These are phyloP conservation scores for Triticum timopheevii DNA, from an alignment of 176 grass and related monocot species.

Conservation along the genomic window DNA sequence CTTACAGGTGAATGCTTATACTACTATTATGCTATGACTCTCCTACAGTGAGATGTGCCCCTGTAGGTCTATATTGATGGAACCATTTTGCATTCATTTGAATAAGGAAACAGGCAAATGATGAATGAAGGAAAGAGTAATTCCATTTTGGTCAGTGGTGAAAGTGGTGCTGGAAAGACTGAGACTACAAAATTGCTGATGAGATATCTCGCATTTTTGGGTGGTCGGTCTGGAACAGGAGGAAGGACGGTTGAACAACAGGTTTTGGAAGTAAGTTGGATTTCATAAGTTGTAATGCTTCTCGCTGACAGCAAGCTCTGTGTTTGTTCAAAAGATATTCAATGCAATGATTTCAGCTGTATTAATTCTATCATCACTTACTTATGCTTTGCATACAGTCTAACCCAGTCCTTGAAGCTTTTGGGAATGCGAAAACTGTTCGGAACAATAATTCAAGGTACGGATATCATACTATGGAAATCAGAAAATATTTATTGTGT, in stretches of 20 bases:
- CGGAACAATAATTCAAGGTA: slow-evolving; percentile 99
- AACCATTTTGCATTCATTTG: slow-evolving; percentile 51
- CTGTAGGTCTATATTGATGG: slow-evolving; percentile 39
- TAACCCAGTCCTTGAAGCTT: slow-evolving; percentile 99
- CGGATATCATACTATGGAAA: slow-evolving; percentile 11
- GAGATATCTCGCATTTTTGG: slow-evolving; percentile 94
- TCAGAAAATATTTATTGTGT: slow-evolving; percentile 25
- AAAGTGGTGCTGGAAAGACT: slow-evolving; percentile 99
- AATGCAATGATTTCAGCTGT: slow-evolving; percentile 23
- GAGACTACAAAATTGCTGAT: slow-evolving; percentile 94
- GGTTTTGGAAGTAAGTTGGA: slow-evolving; percentile 85
- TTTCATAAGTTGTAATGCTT: not conserved
- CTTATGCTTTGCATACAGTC: slow-evolving; percentile 55
- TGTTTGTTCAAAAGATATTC: not conserved
- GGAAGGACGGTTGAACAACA: slow-evolving; percentile 95
- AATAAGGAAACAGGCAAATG: slow-evolving; percentile 92
- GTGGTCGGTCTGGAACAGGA: slow-evolving; percentile 78
- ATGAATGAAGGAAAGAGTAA: slow-evolving; percentile 97
- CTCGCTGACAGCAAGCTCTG: slow-evolving; percentile 23
- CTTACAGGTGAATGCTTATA: slow-evolving; percentile 83
- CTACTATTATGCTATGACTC: slow-evolving; percentile 24
- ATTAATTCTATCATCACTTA: slow-evolving; percentile 7
- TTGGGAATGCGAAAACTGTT: slow-evolving; percentile 99
- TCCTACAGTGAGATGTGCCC: slow-evolving; percentile 16
- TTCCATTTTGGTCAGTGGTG: slow-evolving; percentile 97